These are phyloP conservation scores for Magnusiomyces fungicola DNA, from an alignment of 1,139 yeast species.

Conservation along the genomic window DNA sequence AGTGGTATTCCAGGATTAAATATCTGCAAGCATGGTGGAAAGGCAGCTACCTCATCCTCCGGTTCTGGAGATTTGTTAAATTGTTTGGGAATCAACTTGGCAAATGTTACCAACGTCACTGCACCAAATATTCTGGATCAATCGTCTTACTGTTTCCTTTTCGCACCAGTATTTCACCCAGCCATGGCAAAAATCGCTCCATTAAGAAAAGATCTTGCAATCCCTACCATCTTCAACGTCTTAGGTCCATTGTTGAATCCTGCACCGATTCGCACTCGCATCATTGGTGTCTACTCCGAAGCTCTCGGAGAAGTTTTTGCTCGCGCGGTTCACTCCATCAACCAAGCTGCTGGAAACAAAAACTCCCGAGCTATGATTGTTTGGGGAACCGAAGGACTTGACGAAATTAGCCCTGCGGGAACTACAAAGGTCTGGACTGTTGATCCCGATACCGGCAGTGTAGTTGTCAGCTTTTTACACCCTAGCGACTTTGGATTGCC, in stretches of 20 bases:
- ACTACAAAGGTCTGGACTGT: slow-evolving; percentile 72
- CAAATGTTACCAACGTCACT: slow-evolving; percentile 56
- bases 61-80: slow-evolving; percentile 88
- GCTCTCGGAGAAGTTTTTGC: slow-evolving; percentile 78
- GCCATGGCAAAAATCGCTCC: slow-evolving; percentile 81
- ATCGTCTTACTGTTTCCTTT: slow-evolving; percentile 63
- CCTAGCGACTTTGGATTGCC: slow-evolving; percentile 69
- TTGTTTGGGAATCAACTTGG: slow-evolving; percentile 68
- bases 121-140: slow-evolving; percentile 54
- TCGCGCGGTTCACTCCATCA: slow-evolving; percentile 59
- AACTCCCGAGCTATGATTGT: slow-evolving; percentile 67
- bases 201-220: slow-evolving; percentile 68
- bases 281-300: slow-evolving; percentile 83
- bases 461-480: slow-evolving; percentile 33
- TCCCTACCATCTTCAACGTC: slow-evolving; percentile 89
- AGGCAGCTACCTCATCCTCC: slow-evolving; percentile 85
- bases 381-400: slow-evolving; percentile 84
- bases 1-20: slow-evolving; percentile 74
- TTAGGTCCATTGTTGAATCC: slow-evolving; percentile 93
- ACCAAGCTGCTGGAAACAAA: slow-evolving; percentile 37
- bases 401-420: slow-evolving; percentile 89
- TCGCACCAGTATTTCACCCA: slow-evolving; percentile 94
- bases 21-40: slow-evolving; percentile 92
- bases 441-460: slow-evolving; percentile 32
- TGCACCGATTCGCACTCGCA: slow-evolving; percentile 70